phyloP scores from a whole-genome alignment of 148 eudicot genomes.

The Talinum fruticosum region DNA sequence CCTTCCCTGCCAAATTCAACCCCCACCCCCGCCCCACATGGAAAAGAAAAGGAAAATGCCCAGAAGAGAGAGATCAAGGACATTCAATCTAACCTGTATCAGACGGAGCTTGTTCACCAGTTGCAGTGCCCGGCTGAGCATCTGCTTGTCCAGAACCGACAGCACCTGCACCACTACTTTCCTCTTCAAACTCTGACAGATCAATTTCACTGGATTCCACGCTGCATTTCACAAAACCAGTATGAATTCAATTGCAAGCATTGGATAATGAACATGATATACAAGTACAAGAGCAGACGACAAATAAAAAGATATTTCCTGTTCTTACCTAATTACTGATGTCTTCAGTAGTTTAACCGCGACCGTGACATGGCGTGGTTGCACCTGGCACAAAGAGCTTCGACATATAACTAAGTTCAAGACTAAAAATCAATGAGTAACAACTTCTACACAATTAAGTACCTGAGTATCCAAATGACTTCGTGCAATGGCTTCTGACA shows the following conservation, averaged over 20 bases:
- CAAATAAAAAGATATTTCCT: neutral
- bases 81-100: constrained; percentile 42
- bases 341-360: constrained; percentile 88
- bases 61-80: constrained; percentile 4
- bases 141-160: constrained; percentile 44
- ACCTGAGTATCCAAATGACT: constrained; percentile 74
- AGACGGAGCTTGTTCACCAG: constrained; percentile 41
- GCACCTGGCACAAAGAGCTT: constrained; percentile 47
- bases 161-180: constrained; percentile 43
- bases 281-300: neutral
- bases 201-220: constrained; percentile 96
- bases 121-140: constrained; percentile 34
- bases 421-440: neutral
- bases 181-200: constrained; percentile 84
- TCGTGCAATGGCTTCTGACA: constrained; percentile 94
- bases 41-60: neutral
- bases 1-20: neutral
- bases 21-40: neutral
- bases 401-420: neutral
- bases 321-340: constrained; percentile 75
- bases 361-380: constrained; percentile 70
- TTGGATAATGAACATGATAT: neutral
- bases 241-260: neutral
- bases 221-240: constrained; percentile 44
- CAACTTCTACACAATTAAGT: constrained; percentile 7